Evolutionary conservation across 768 basidiomycete genomes (phyloP).

Genomic region (Pleurotus ostreatus): DNA sequence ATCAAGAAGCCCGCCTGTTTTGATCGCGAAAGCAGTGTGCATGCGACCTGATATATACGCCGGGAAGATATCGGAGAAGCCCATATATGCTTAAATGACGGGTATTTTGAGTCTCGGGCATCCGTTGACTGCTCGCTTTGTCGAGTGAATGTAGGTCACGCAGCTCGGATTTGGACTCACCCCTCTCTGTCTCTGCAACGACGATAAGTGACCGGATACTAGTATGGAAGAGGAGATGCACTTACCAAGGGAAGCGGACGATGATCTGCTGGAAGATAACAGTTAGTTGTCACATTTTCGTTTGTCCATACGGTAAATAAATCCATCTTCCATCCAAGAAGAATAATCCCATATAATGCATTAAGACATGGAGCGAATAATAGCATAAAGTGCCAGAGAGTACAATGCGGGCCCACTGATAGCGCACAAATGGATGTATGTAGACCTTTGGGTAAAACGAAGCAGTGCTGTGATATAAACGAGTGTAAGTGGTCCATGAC

Average conservation of each 20-base stretch:
- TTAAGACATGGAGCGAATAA: slow-evolving; percentile 3
- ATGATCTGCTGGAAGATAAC: no score
- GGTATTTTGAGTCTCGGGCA: no score
- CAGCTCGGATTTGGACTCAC: no score
- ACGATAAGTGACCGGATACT: no score
- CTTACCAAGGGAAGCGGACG: no score
- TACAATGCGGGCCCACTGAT: background rate
- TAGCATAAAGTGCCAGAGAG: background rate
- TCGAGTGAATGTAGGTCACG: no score
- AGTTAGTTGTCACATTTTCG: no score
- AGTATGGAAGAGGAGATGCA: no score
- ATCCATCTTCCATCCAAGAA: no score
- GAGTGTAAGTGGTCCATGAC: background rate
- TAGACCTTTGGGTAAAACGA: background rate
- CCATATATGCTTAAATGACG: background rate
- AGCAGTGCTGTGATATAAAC: background rate
- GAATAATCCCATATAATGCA: background rate
- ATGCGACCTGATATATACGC: background rate
- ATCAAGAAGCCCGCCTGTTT: background rate
- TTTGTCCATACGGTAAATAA: no score
- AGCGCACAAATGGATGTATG: background rate
- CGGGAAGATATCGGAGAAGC: background rate
- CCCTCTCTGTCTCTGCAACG: no score
- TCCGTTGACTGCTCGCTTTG: no score
- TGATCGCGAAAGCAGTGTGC: background rate